These are phyloP conservation scores for Fusarium sp. DNA, from an alignment of 2,329 filamentous ascomycete species.

Conservation along the genomic window DNA sequence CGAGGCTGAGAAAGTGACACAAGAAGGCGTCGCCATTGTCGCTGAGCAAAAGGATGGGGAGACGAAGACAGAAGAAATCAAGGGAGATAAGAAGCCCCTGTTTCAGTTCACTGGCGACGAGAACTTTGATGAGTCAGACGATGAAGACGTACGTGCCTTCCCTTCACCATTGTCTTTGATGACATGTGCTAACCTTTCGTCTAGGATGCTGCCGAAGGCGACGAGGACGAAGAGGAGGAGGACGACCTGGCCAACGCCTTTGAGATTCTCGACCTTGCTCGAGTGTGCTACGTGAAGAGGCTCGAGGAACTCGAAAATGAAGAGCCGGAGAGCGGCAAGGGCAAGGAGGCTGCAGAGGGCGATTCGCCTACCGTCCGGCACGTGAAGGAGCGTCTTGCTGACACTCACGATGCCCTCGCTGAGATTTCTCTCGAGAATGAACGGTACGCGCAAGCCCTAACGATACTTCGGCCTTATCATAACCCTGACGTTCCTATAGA, in stretches of 20 bases:
- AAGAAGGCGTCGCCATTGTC: slow-evolving; percentile 62
- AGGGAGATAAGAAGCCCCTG: slow-evolving; percentile 76
- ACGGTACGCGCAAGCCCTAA: slow-evolving; percentile 62
- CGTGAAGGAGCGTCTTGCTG: slow-evolving; percentile 88
- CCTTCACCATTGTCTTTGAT: neutral
- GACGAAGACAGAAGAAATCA: slow-evolving; percentile 57
- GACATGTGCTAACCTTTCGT: slow-evolving; percentile 22
- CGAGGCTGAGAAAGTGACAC: slow-evolving; percentile 59
- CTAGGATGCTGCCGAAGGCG: slow-evolving; percentile 56
- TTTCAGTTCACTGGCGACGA: slow-evolving; percentile 97
- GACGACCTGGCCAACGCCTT: slow-evolving; percentile 86
- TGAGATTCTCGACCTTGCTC: slow-evolving; percentile 86
- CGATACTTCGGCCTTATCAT: slow-evolving; percentile 4
- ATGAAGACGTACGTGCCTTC: slow-evolving; percentile 67
- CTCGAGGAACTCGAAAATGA: slow-evolving; percentile 59
- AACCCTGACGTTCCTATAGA: slow-evolving; percentile 54
- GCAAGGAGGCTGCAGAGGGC: slow-evolving; percentile 59
- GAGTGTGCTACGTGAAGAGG: slow-evolving; percentile 73
- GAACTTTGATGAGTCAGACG: slow-evolving; percentile 89
- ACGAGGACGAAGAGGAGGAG: slow-evolving; percentile 71
- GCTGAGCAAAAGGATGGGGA: slow-evolving; percentile 62
- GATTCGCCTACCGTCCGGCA: slow-evolving; percentile 65
- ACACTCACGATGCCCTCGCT: slow-evolving; percentile 93
- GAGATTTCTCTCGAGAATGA: slow-evolving; percentile 99
- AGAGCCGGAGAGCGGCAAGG: slow-evolving; percentile 56